These are phyloP conservation scores for Trametes gibbosa DNA, from an alignment of 768 basidiomycete genomes.

Conservation along the genomic window DNA sequence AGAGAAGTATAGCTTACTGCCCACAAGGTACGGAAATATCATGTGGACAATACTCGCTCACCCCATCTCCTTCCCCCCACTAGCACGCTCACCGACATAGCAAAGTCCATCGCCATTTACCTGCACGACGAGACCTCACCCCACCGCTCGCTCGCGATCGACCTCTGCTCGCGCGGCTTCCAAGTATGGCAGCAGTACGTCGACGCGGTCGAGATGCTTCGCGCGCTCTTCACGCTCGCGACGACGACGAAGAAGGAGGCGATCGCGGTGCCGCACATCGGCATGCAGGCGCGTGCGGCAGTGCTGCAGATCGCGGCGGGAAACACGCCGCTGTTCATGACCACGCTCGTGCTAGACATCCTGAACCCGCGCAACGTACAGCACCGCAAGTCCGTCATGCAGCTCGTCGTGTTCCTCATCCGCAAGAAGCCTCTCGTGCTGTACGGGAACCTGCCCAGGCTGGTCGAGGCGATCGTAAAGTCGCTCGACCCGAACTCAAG, in stretches of 20 bases:
- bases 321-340: slow-evolving; percentile 91
- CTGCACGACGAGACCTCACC: slow-evolving; percentile 69
- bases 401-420: slow-evolving; percentile 90
- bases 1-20: slow-evolving; percentile 74
- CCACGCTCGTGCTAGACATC: slow-evolving; percentile 88
- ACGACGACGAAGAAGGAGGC: slow-evolving; percentile 71
- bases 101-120: slow-evolving; percentile 77
- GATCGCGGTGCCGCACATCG: slow-evolving; percentile 63
- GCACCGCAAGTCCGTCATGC: slow-evolving; percentile 85
- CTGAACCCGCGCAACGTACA: slow-evolving; percentile 70
- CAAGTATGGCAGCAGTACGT: slow-evolving; percentile 93
- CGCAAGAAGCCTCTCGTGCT: slow-evolving; percentile 90
- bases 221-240: slow-evolving; percentile 78
- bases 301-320: slow-evolving; percentile 80
- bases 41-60: not conserved
- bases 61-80: not conserved
- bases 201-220: slow-evolving; percentile 84
- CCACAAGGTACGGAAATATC: slow-evolving; percentile 52
- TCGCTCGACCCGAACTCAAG: slow-evolving; percentile 90
- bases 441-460: slow-evolving; percentile 75
- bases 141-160: slow-evolving; percentile 75
- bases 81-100: slow-evolving; percentile 80
- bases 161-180: slow-evolving; percentile 89
- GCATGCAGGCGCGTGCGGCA: slow-evolving; percentile 76
- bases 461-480: slow-evolving; percentile 95